These are phyloP conservation scores for Fulvia fulva DNA, from an alignment of 2,329 filamentous ascomycete genomes.

Conservation along the genomic window DNA sequence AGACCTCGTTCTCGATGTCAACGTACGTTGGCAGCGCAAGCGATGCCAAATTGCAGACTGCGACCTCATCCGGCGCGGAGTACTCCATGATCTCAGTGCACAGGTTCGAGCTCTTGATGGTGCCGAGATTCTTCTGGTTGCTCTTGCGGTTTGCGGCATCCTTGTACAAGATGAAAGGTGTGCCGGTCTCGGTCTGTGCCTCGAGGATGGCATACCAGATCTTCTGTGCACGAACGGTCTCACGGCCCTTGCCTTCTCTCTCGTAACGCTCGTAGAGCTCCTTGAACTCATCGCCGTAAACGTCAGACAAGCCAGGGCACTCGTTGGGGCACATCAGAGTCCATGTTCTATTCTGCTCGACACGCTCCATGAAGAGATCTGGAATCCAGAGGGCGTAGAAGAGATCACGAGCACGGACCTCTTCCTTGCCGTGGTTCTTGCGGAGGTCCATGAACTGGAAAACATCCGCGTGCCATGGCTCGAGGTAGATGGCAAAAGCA, in stretches of 20 bases:
- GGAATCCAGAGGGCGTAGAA: constrained; percentile 99
- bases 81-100: constrained; percentile 99
- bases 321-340: constrained; percentile 98
- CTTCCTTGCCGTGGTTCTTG: constrained; percentile 99
- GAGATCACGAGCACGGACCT: constrained; percentile 91
- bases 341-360: constrained; percentile 95
- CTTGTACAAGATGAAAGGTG: constrained; percentile 99
- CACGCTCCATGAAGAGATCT: constrained; percentile 99
- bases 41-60: constrained; percentile 96
- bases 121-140: constrained; percentile 99
- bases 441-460: constrained; percentile 96
- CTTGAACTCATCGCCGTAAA: constrained; percentile 97
- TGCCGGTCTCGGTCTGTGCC: constrained; percentile 97
- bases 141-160: constrained; percentile 97
- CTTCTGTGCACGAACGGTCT: constrained; percentile 95
- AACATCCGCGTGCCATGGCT: constrained; percentile 97
- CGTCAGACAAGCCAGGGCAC: constrained; percentile 88
- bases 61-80: constrained; percentile 93
- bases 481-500: constrained; percentile 97
- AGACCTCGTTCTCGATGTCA: constrained; percentile 76
- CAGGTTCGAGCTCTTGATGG: constrained; percentile 96
- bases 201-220: constrained; percentile 98
- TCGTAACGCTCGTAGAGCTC: constrained; percentile 90
- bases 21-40: constrained; percentile 88
- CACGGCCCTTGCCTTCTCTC: constrained; percentile 77